phyloP scores from a whole-genome alignment of 805 yeast genomes.

The Zygosaccharomyces kombuchaensis region DNA sequence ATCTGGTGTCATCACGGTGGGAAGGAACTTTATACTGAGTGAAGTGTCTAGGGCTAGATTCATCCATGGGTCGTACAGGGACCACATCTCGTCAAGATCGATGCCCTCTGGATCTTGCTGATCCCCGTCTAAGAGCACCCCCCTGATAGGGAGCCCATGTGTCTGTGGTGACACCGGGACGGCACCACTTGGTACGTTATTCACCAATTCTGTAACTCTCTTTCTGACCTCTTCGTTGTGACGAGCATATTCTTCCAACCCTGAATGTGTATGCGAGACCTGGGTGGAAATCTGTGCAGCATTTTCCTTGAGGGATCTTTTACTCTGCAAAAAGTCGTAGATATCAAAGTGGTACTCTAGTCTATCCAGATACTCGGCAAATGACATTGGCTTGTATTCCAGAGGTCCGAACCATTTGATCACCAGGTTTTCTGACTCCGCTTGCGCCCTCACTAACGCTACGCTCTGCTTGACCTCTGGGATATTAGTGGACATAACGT shows the following conservation, averaged over 20 bases:
- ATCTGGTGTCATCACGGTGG: constrained; percentile 24
- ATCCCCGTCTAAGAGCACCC: constrained; percentile 20
- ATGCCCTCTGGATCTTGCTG: constrained; percentile 22
- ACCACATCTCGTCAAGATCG: constrained; percentile 31
- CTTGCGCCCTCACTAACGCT: constrained; percentile 41
- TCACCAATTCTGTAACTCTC: constrained; percentile 13
- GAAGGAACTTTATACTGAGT: constrained; percentile 35
- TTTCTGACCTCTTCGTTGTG: constrained; percentile 20
- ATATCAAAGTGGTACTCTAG: constrained; percentile 32
- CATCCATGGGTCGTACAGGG: constrained; percentile 36
- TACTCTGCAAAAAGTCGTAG: constrained; percentile 25
- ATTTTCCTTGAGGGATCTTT: constrained; percentile 18
- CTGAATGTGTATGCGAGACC: constrained; percentile 17
- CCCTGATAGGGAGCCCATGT: constrained; percentile 17
- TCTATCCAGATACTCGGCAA: constrained; percentile 36
- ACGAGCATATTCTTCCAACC: constrained; percentile 13
- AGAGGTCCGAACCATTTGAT: constrained; percentile 67
- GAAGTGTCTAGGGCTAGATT: constrained; percentile 35
- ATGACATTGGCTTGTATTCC: constrained; percentile 49
- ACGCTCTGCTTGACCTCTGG: constrained; percentile 35
- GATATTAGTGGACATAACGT: constrained; percentile 26
- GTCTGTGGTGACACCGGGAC: constrained; percentile 9
- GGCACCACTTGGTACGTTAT: constrained; percentile 14
- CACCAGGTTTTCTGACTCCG: constrained; percentile 43
- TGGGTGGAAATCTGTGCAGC: constrained; percentile 15